Evolutionary conservation across 768 basidiomycete species (phyloP).

Genomic region (Mrakia hoshinonis): DNA sequence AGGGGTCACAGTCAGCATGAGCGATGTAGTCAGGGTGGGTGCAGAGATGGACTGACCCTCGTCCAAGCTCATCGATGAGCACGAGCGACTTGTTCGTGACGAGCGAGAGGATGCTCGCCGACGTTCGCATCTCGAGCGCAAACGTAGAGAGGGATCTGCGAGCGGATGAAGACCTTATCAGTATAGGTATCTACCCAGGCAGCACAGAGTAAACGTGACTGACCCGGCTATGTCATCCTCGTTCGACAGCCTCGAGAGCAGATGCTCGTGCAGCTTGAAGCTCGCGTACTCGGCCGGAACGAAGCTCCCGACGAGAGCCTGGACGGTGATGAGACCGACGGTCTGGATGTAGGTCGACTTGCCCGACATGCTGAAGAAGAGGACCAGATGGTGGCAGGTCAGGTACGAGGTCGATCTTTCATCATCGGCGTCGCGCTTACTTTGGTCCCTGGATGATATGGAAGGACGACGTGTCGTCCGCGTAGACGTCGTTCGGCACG

Average conservation of each 20-base stretch:
- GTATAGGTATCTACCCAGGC: no score
- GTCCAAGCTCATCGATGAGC: slow-evolving; percentile 64
- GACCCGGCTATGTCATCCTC: slow-evolving; percentile 45
- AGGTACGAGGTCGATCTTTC: not conserved
- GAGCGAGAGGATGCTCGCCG: slow-evolving; percentile 81
- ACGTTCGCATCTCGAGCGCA: slow-evolving; percentile 85
- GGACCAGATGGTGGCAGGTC: slow-evolving; percentile 20
- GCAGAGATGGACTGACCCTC: slow-evolving; percentile 15
- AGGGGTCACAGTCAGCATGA: not conserved
- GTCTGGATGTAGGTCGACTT: slow-evolving; percentile 78
- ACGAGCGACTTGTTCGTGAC: slow-evolving; percentile 59
- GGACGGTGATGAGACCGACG: slow-evolving; percentile 48
- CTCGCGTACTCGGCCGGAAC: slow-evolving; percentile 91
- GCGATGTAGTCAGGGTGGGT: not conserved
- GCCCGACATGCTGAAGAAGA: slow-evolving; percentile 57
- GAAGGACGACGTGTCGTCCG: slow-evolving; percentile 65
- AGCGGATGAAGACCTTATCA: not conserved
- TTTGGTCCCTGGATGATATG: slow-evolving; percentile 81
- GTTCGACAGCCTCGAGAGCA: slow-evolving; percentile 81
- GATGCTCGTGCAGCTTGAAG: slow-evolving; percentile 75
- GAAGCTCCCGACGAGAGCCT: slow-evolving; percentile 28
- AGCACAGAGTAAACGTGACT: slow-evolving; percentile 5
- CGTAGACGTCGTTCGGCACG: slow-evolving; percentile 84
- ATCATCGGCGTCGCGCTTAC: slow-evolving; percentile 29
- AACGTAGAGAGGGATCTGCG: slow-evolving; percentile 77